Evolutionary conservation across 2,329 filamentous ascomycete genomes (phyloP).

Genomic region (Fusarium ramigenum): DNA sequence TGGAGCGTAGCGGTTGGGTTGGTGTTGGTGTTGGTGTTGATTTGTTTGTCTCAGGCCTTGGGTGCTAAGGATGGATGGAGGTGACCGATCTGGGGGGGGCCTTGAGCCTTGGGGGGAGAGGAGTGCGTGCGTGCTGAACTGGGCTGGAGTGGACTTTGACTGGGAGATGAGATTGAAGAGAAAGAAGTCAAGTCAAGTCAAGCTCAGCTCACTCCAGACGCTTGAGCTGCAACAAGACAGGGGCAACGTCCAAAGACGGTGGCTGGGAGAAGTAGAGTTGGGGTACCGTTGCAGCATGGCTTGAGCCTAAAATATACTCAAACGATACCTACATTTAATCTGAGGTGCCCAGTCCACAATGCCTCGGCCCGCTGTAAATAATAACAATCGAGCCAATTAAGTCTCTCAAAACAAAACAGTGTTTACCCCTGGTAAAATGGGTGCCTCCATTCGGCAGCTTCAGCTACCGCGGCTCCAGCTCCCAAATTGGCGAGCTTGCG

Average conservation of each 20-base stretch:
- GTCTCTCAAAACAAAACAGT: neutral
- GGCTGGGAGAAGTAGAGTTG: constrained; percentile 28
- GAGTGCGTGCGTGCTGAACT: neutral
- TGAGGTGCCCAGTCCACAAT: neutral
- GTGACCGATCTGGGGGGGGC: constrained; percentile 4
- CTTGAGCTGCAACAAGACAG: constrained; percentile 29
- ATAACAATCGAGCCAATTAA: constrained; percentile 26
- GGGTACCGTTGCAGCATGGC: neutral
- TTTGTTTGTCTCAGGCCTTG: constrained; percentile 31
- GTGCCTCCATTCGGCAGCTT: constrained; percentile 22
- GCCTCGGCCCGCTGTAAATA: constrained; percentile 32
- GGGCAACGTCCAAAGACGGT: constrained; percentile 20
- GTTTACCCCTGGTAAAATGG: constrained; percentile 34
- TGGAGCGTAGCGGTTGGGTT: constrained; percentile 34
- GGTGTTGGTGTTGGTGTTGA: constrained; percentile 38
- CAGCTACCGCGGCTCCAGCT: constrained; percentile 28
- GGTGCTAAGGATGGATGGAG: constrained; percentile 5
- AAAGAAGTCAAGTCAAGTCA: neutral
- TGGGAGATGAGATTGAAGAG: constrained; percentile 32
- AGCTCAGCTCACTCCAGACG: constrained; percentile 34
- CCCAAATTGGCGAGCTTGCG: constrained; percentile 25
- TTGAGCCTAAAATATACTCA: neutral
- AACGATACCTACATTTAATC: constrained; percentile 1
- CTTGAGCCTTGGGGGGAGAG: neutral
- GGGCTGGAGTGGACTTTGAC: constrained; percentile 6